A percentile compares a stretch with the other conserved stretches of the same genome.
Conservation (phyloP, 805 yeast genomes). For the Ogataea degrootiae region DNA sequence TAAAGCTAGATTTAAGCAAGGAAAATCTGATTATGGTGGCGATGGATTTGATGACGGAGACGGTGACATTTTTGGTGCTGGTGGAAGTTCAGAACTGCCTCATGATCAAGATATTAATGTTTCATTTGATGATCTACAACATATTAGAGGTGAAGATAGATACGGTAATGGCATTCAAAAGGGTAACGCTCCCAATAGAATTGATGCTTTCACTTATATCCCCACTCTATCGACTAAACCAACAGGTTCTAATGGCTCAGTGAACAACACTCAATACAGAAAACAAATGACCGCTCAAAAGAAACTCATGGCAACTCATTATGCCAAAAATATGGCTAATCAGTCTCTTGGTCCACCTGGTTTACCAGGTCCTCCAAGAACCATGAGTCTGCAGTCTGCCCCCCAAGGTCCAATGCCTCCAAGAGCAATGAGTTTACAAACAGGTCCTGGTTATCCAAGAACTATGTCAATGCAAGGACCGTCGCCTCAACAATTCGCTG, state of each 20-base stretch:
- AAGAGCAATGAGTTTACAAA: conserved; percentile 32
- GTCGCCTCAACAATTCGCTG: neutral
- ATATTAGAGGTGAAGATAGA: conserved; percentile 61
- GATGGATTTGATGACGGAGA: conserved; percentile 25
- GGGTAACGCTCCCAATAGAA: conserved; percentile 22
- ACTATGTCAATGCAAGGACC: conserved; percentile 24
- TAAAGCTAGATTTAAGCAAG: neutral
- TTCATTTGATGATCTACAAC: conserved; percentile 61
- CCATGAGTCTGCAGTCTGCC: too few relatives aligned
- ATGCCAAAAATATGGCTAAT: conserved; percentile 27
- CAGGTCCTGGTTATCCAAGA: conserved; percentile 18
- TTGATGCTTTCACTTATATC: conserved; percentile 68
- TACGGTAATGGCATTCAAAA: conserved; percentile 36
- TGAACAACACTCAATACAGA: conserved; percentile 58
- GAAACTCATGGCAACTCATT: conserved; percentile 41
- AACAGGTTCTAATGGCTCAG: conserved; percentile 25
- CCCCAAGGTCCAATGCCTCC: conserved; percentile 15
- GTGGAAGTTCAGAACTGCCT: conserved; percentile 29
- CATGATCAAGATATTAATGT: conserved; percentile 34
- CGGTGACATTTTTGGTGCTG: conserved; percentile 23
- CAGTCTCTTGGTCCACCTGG: too few relatives aligned
- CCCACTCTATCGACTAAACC: conserved; percentile 53
- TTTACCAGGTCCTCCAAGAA: too few relatives aligned
- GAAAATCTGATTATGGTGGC: conserved; percentile 13
- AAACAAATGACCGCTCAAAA: conserved; percentile 65